Conservation (phyloP, 768 basidiomycete species). For the Pleurotus platypus region DNA sequence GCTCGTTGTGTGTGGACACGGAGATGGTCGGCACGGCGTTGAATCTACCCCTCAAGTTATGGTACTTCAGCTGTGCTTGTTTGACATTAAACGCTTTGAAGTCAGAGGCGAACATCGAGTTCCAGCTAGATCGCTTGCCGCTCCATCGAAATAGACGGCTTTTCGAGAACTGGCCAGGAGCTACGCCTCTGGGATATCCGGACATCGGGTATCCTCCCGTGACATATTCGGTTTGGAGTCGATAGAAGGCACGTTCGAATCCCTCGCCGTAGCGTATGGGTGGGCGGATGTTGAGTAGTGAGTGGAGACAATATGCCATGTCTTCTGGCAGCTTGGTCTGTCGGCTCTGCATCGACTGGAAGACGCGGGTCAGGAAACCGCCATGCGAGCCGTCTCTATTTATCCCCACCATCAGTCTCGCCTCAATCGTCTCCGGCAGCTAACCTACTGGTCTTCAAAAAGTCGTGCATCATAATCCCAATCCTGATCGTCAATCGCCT, state of each 20-base stretch:
- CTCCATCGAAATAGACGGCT: too few relatives aligned
- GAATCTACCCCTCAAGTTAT: too few relatives aligned
- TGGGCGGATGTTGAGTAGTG: not conserved
- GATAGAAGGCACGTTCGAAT: not conserved
- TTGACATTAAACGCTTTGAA: too few relatives aligned
- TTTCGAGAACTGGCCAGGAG: too few relatives aligned
- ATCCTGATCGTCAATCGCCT: not conserved
- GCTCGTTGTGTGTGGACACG: too few relatives aligned
- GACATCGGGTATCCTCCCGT: too few relatives aligned
- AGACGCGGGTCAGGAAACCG: not conserved
- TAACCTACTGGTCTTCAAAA: not conserved
- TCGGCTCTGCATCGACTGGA: not conserved
- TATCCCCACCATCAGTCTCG: not conserved
- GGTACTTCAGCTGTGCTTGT: too few relatives aligned
- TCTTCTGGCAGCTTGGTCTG: not conserved
- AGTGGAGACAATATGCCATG: conserved; percentile 1
- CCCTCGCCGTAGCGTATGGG: not conserved
- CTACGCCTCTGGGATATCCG: too few relatives aligned
- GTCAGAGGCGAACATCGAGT: too few relatives aligned
- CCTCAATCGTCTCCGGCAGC: not conserved
- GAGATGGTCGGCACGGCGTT: too few relatives aligned
- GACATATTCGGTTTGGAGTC: not conserved
- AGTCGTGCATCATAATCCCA: not conserved
- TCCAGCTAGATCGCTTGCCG: too few relatives aligned
- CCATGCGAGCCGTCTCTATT: not conserved